Evolutionary conservation across 495 filamentous ascomycete genomes (phyloP), one percentile per base, ranked within the genome.

Genomic region (Penicillium diatomitis): DNA sequence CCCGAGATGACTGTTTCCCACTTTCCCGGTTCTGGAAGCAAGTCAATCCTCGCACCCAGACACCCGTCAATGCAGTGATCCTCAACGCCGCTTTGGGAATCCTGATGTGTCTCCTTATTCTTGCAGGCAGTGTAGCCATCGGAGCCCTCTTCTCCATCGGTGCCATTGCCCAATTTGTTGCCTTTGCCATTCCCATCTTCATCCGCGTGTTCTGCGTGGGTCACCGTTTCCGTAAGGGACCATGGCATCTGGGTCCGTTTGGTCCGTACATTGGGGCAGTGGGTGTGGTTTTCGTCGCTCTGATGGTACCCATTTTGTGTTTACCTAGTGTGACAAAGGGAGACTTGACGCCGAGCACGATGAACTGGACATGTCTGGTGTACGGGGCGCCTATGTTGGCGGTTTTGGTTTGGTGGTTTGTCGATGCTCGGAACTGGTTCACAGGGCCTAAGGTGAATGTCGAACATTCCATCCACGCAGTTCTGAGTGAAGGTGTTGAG

Each of bases 321-420:
- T 70, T 90, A 34, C 86, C 86, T 5, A 78, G 74, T 46, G 66
- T 71, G 4, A 78, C 66, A 5, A 83, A 82, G 4, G 63, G 50
- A 0, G 69, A 87, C 64, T 56, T 88, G 33, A 77, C 72, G 37
- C 68, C 59, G 31, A 72, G 78, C 35, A 37, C 70, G 47, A 88
- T 88, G 85, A 88, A 87, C 51, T 88, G 85, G 85, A 90, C 86
- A 4, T 74, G 71, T 60, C 71, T 88, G 33, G 86, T 89, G 32
- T 90, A 84, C 59, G 85, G 83, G n/a, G 80, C 58, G 10, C 81
- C 81, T 8, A 85, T 84, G 81, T 35, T 80, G 6, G 63, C 73
- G 4, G 74, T 85, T 7, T 57, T 74, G 4, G 63, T 87, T 41
- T 88, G 85, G 83, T 90, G 84, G 76, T 63, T 83, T 54, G 69